A percentile compares a stretch with the other conserved stretches of the same genome.
These are phyloP conservation scores for Dryas drummondii DNA, from an alignment of 306 rosid species.

Conservation along the genomic window DNA sequence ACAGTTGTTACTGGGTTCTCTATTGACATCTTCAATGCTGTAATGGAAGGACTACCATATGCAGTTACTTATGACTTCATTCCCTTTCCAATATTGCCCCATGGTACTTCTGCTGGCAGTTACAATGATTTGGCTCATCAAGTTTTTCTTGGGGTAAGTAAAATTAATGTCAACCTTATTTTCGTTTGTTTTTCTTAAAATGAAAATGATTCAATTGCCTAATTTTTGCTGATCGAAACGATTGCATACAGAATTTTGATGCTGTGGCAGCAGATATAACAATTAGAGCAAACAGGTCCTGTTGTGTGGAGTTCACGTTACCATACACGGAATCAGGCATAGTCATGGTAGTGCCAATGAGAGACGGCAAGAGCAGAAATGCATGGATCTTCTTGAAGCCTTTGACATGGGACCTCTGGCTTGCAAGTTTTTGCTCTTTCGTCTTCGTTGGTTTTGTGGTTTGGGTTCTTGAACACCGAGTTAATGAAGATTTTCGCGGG, in stretches of 20 bases:
- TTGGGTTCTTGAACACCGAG: conserved; percentile 36
- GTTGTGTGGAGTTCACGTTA: conserved; percentile 31
- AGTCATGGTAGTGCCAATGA: conserved; percentile 27
- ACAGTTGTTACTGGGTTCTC: conserved; percentile 7
- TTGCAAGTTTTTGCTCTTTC: conserved; percentile 15
- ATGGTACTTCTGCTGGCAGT: conserved; percentile 2
- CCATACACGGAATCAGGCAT: conserved; percentile 31
- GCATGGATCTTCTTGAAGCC: conserved; percentile 41
- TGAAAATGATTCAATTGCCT: too few species aligned
- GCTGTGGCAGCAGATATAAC: conserved; percentile 33
- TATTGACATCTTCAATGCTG: conserved; percentile 26
- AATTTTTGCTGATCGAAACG: too few species aligned
- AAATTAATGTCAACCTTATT: background rate
- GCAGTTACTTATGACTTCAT: conserved; percentile 23
- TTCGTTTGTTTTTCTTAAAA: background rate
- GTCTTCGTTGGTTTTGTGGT: conserved; percentile 29
- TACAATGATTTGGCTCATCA: conserved; percentile 26
- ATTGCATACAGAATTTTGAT: conserved; percentile 18
- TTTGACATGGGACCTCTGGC: conserved; percentile 32
- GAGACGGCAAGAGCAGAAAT: background rate
- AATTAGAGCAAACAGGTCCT: conserved; percentile 14
- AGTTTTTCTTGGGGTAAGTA: conserved; percentile 17
- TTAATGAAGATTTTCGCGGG: conserved; percentile 33
- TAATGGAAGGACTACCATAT: conserved; percentile 20
- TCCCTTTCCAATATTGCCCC: conserved; percentile 14